Evolutionary conservation across 2,329 filamentous ascomycete species (phyloP), one percentile per base, ranked within the genome.

Genomic region (Sordariomycetes sp.): DNA sequence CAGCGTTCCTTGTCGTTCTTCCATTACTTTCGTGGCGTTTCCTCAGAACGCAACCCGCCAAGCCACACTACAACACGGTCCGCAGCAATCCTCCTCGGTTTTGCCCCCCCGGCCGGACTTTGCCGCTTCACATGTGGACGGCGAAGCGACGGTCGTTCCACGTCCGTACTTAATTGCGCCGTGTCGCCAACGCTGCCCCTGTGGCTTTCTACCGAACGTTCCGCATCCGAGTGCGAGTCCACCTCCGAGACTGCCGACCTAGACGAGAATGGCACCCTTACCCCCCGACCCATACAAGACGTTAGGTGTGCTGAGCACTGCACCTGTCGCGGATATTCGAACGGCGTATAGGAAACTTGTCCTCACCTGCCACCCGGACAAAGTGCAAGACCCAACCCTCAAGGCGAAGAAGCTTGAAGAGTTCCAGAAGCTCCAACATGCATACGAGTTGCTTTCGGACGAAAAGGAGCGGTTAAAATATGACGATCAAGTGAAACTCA

Each of bases 351-450:
- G 89, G 65, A 96, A 95, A 71, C 84, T 95, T 48, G 89, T 90
- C 40, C 81, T 96, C 64, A 90, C 89, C 71, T 92, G 88, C 68
- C 92, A 97, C 65, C 92, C 92, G 37, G 92, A 97, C 77, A 96
- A 96, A 74, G 83, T 96, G 62, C 86, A 90, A 64, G 83, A 96
- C 66, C 84, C 87, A 57, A 77, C 83, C 18, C 76, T 88, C 66
- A 95, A 94, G 72, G 83, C 84, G 60, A 76, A 83, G 65, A 95
- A 92, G 71, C 85, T 89, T 65, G 86, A 90, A 65, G 87, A 96
- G 72, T 99, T 97, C 67, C 91, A 97, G 72, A 86, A 85, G 69
- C 89, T 97, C 37, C 92, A 97, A 71, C 84, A 92, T 65, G 92
- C 94, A 55, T 99, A 96, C 72, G 94, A 97, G 72, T 78, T 94